Percentiles rank a stretch among this genome's conserved stretches.
Conservation (phyloP, 257 asterid species). For the Forsythia viridissima region DNA sequence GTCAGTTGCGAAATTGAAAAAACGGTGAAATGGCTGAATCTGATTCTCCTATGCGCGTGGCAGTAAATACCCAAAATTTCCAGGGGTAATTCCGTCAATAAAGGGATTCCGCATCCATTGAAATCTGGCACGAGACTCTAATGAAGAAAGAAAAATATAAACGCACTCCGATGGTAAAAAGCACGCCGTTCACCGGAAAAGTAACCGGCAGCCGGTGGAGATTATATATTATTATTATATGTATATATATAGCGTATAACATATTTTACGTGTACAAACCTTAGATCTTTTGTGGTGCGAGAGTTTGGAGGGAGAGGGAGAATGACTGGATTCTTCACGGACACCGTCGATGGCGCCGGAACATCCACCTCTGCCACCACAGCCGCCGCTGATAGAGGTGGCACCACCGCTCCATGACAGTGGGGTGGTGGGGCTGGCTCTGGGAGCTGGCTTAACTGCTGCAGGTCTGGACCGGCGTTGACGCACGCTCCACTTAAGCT, state of each 20-base stretch:
- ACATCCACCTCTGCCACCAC: conserved; percentile 18
- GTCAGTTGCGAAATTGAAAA: too few species aligned
- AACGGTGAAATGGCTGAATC: conserved; percentile 29
- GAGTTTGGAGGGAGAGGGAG: conserved; percentile 18
- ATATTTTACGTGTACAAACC: conserved; percentile 35
- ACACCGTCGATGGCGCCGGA: conserved; percentile 29
- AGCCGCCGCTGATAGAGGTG: conserved; percentile 60
- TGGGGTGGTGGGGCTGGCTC: conserved; percentile 78
- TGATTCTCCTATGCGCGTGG: conserved; percentile 38
- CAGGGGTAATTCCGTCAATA: conserved; percentile 41
- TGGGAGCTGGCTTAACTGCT: conserved; percentile 32
- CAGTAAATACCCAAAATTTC: conserved; percentile 30
- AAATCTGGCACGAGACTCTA: conserved; percentile 34
- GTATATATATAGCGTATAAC: background rate
- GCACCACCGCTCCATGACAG: conserved; percentile 64
- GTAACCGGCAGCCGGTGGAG: background rate
- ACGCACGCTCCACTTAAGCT: conserved; percentile 65
- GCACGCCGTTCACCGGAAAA: conserved; percentile 26
- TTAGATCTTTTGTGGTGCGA: conserved; percentile 55
- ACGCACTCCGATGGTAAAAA: conserved; percentile 1
- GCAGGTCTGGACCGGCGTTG: conserved; percentile 64
- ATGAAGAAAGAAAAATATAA: conserved; percentile 8
- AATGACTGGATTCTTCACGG: conserved; percentile 40
- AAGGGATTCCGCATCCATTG: conserved; percentile 16
- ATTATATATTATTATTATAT: background rate